Evolutionary conservation across 495 filamentous ascomycete species (phyloP).

Genomic region (Aspergillus steynii): DNA sequence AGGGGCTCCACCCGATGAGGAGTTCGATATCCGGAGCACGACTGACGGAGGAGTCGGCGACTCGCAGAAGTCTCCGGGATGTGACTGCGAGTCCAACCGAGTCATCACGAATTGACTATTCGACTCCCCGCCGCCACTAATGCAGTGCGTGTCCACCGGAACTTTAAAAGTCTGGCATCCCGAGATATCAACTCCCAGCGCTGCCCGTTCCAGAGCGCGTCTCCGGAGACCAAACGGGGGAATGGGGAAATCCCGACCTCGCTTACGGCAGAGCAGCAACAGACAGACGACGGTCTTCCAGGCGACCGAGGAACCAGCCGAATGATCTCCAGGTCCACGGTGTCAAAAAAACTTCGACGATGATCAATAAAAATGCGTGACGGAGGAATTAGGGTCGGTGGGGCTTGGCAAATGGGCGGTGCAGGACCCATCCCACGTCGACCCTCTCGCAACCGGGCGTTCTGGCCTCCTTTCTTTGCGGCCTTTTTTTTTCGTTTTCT

Average conservation of each 20-base stretch:
- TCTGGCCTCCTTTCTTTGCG: not conserved
- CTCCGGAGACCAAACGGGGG: not conserved
- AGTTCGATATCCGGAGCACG: too few relatives aligned
- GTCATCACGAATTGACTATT: too few relatives aligned
- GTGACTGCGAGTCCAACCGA: too few relatives aligned
- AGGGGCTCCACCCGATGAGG: too few relatives aligned
- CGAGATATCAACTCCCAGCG: not conserved
- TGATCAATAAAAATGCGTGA: not conserved
- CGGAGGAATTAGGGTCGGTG: not conserved
- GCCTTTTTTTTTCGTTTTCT: not conserved
- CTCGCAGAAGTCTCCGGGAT: not conserved
- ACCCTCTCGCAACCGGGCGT: not conserved
- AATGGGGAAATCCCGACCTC: not conserved
- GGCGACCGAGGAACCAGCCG: not conserved
- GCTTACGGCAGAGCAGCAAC: too few relatives aligned
- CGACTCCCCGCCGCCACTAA: not conserved
- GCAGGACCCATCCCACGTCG: constrained; percentile 7
- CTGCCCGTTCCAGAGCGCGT: too few relatives aligned
- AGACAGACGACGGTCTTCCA: not conserved
- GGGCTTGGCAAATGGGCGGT: constrained; percentile 16
- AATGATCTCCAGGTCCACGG: not conserved
- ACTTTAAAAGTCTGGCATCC: not conserved
- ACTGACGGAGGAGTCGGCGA: too few relatives aligned
- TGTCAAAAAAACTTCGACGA: not conserved
- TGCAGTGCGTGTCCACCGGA: not conserved